Evolutionary conservation across 495 filamentous ascomycete species (phyloP).

Genomic region (Achaetomiella virescens): DNA sequence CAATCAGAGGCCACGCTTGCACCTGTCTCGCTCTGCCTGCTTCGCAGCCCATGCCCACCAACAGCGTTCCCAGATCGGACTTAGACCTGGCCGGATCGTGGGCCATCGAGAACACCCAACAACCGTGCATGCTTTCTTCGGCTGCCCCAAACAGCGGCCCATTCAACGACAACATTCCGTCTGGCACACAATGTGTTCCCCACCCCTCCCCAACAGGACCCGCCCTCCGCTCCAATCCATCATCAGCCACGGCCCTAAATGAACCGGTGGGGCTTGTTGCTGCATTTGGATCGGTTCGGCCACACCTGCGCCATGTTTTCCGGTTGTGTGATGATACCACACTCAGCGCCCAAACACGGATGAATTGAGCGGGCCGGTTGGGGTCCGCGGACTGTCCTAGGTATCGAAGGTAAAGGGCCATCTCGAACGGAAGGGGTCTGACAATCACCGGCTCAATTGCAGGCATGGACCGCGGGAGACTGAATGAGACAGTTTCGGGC

Average conservation of each 20-base stretch:
- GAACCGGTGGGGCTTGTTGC: neutral
- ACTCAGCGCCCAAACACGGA: neutral
- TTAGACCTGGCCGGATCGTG: conserved; percentile 9
- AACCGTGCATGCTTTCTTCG: neutral
- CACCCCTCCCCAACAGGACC: too few relatives aligned
- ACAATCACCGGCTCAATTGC: too few relatives aligned
- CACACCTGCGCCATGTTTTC: conserved; percentile 1
- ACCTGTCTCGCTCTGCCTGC: neutral
- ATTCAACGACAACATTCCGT: neutral
- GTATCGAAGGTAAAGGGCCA: neutral
- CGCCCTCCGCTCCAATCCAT: neutral
- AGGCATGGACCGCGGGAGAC: too few relatives aligned
- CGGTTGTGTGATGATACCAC: neutral
- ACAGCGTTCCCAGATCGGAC: neutral
- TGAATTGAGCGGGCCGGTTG: neutral
- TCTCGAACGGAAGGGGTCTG: neutral
- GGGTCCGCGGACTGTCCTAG: neutral
- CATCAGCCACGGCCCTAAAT: conserved; percentile 5
- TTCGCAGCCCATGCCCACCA: neutral
- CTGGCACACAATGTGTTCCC: too few relatives aligned
- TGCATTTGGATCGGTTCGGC: conserved; percentile 2
- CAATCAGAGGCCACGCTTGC: conserved; percentile 3
- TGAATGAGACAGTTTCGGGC: too few relatives aligned
- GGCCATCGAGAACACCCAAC: conserved; percentile 5
- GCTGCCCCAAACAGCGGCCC: neutral